Evolutionary conservation across 371 early-diverging fungal species (phyloP).

Genomic region (Apophysomyces trapeziformis): DNA sequence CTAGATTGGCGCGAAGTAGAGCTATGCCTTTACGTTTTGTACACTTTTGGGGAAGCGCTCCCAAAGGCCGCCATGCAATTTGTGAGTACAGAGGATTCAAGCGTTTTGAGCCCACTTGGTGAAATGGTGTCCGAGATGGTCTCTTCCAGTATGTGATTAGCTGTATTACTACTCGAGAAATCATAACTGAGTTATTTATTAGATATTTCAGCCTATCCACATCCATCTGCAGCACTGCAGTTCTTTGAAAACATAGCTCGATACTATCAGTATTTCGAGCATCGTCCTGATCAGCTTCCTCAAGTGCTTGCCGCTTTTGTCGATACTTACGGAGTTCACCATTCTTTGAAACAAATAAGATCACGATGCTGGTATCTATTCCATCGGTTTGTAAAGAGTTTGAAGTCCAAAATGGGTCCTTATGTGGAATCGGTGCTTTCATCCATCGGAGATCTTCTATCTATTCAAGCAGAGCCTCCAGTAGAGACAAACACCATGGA

Average conservation of each 20-base stretch:
- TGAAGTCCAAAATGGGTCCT: conserved; percentile 64
- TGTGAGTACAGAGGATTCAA: conserved; percentile 50
- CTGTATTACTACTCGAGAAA: neutral
- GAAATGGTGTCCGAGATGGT: conserved; percentile 78
- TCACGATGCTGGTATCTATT: conserved; percentile 90
- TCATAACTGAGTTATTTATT: neutral
- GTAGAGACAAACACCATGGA: conserved; percentile 47
- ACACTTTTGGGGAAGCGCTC: conserved; percentile 76
- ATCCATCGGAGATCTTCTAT: conserved; percentile 74
- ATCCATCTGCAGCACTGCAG: conserved; percentile 73
- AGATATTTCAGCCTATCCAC: conserved; percentile 81
- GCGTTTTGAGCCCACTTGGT: conserved; percentile 65
- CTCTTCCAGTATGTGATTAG: conserved; percentile 37
- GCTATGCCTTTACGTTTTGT: conserved; percentile 78
- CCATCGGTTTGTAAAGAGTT: conserved; percentile 81
- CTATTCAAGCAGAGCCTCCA: conserved; percentile 70
- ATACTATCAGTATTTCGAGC: conserved; percentile 78
- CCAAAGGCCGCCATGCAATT: conserved; percentile 64
- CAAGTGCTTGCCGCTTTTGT: conserved; percentile 78
- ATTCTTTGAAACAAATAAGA: conserved; percentile 72
- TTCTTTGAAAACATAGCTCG: conserved; percentile 82
- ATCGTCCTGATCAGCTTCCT: conserved; percentile 70
- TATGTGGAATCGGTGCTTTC: conserved; percentile 72
- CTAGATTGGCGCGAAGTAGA: conserved; percentile 83
- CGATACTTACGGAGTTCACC: conserved; percentile 81